phyloP scores from a whole-genome alignment of 345 rosid species.

The Limnanthes douglasii region DNA sequence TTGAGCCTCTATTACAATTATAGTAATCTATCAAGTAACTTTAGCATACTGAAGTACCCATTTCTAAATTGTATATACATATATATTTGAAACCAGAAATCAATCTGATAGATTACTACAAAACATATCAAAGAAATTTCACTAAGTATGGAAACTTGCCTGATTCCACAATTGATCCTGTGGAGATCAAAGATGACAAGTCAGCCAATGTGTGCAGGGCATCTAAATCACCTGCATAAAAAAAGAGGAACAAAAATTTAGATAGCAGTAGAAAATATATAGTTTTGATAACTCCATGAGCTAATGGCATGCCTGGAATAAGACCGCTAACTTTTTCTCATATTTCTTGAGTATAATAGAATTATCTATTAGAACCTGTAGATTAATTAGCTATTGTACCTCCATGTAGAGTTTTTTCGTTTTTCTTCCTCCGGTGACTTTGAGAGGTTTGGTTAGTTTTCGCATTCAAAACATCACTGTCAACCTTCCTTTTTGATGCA shows the following conservation, averaged over 20 bases:
- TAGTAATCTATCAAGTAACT: too few relatives aligned
- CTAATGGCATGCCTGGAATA: slow-evolving; percentile 2
- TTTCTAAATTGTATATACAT: too few relatives aligned
- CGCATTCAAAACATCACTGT: slow-evolving; percentile 24
- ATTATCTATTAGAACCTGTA: neutral
- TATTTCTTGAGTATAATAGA: too few relatives aligned
- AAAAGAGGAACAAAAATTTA: slow-evolving; percentile 3
- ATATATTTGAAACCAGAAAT: too few relatives aligned
- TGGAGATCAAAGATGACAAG: slow-evolving; percentile 43
- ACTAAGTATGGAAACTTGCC: too few relatives aligned
- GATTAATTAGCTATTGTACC: slow-evolving; percentile 23
- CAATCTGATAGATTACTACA: too few relatives aligned
- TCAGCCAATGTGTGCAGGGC: slow-evolving; percentile 77
- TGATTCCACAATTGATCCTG: slow-evolving; percentile 44
- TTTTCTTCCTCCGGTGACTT: slow-evolving; percentile 33
- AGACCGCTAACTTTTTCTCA: too few relatives aligned
- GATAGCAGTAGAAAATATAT: slow-evolving; percentile 3
- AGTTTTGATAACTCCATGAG: slow-evolving; percentile 1
- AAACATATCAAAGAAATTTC: too few relatives aligned
- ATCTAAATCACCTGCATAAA: slow-evolving; percentile 48
- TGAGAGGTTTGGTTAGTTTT: slow-evolving; percentile 21
- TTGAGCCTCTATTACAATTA: too few relatives aligned
- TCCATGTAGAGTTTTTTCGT: slow-evolving; percentile 43
- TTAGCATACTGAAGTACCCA: too few relatives aligned
- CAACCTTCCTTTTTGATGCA: slow-evolving; percentile 25